phyloP scores from a whole-genome alignment of 116 monocot genomes.

The Cymodocea nodosa region DNA sequence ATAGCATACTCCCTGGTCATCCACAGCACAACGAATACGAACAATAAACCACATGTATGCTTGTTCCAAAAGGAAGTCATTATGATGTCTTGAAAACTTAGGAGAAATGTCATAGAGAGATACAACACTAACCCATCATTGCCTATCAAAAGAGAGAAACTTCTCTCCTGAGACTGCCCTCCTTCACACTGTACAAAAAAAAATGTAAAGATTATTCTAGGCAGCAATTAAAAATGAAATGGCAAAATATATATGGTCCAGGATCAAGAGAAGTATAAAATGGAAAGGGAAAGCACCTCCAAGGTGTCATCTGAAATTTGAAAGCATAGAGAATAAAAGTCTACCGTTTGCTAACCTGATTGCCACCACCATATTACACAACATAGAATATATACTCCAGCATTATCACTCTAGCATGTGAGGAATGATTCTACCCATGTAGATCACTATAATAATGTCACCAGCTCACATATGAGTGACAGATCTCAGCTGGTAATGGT shows the following conservation, averaged over 20 bases:
- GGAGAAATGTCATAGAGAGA: background rate
- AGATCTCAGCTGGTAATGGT: no score
- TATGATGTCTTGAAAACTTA: background rate
- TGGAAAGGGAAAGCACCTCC: background rate
- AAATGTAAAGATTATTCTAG: no score
- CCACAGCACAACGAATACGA: background rate
- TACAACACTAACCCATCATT: constrained; percentile 40
- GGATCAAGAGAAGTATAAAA: no score
- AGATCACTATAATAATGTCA: no score
- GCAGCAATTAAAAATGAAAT: background rate
- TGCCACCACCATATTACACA: no score
- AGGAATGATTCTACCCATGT: no score
- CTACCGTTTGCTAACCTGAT: background rate
- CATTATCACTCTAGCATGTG: no score
- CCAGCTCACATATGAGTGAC: no score
- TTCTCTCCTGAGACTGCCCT: constrained; percentile 43
- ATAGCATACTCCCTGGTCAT: constrained; percentile 29
- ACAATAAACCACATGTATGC: constrained; percentile 2
- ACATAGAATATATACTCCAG: no score
- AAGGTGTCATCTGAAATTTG: background rate
- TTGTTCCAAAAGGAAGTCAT: background rate
- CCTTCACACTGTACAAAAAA: constrained; percentile 32
- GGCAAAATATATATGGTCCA: background rate
- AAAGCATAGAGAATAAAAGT: background rate
- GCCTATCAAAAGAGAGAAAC: constrained; percentile 44